Conservation (phyloP, 2,329 filamentous ascomycete species). For the Fusarium dimerum region DNA sequence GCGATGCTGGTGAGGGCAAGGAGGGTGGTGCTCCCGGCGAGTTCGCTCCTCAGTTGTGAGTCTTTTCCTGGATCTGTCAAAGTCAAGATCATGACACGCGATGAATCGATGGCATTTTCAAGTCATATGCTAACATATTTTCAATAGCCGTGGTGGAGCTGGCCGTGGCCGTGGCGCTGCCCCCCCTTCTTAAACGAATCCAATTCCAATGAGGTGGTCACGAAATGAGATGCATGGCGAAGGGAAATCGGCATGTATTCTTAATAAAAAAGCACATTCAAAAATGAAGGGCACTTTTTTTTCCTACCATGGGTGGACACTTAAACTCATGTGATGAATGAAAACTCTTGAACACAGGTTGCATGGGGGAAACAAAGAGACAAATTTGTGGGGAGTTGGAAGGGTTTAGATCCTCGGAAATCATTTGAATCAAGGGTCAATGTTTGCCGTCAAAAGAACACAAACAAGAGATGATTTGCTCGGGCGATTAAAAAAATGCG, state of each 20-base stretch:
- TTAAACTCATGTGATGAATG: conserved; percentile 36
- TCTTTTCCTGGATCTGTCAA: conserved; percentile 21
- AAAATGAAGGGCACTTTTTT: conserved; percentile 43
- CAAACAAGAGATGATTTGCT: conserved; percentile 33
- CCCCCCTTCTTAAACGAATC: conserved; percentile 62
- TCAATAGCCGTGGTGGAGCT: conserved; percentile 74
- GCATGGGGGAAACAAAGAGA: conserved; percentile 33
- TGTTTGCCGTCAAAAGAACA: conserved; percentile 35
- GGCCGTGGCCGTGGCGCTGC: conserved; percentile 83
- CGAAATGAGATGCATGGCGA: conserved; percentile 46
- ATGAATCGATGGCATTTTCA: no score
- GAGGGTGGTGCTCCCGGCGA: conserved; percentile 90
- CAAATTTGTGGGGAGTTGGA: conserved; percentile 46
- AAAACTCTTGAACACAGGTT: conserved; percentile 29
- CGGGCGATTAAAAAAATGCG: conserved; percentile 27
- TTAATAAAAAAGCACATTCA: conserved; percentile 27
- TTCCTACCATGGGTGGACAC: conserved; percentile 29
- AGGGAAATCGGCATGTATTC: conserved; percentile 49
- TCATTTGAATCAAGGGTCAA: conserved; percentile 49
- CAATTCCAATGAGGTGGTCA: conserved; percentile 44
- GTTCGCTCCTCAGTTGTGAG: conserved; percentile 88
- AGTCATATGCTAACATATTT: conserved; percentile 35
- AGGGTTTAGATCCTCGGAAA: conserved; percentile 48
- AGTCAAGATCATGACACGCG: not conserved
- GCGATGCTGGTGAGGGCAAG: conserved; percentile 84